Evolutionary conservation across 208 protist species (phyloP), one percentile per base, ranked within the genome.

Genomic region (Leptomonas seymouri): DNA sequence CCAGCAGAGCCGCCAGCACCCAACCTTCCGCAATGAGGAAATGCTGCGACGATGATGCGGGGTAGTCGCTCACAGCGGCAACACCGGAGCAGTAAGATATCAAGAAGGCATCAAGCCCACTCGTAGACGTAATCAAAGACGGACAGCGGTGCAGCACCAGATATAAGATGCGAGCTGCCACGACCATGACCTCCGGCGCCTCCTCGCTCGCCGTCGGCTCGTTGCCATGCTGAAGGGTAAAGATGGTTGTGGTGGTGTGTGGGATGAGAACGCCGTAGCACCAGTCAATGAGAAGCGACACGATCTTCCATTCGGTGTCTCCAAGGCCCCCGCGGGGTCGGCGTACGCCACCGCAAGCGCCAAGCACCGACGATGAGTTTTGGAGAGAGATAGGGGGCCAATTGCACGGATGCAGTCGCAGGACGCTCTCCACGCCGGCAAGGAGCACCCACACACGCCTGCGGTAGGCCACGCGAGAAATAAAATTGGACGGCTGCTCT

Each of bases 361-460:
- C 56, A 20, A 49, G 23, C 56, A 49, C 34, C 9, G 56, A 21
- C 34, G 54, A 15, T 41, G 54, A 6, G 31, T 28, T 1, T 3
- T 16, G 28, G 9, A 28, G 15, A 12, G 3, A 20, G n/a, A 20
- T 18, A 8, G 56, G 12, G n/a, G 20, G 21, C 34, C 18, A 23
- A 2, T 23, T 16, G 0, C 41, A 12, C 3, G 4, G 31, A n/a
- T 46, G 2, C 53, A 68, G 2, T 8, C 71, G 60, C 27, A 76
- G 16, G 0, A 69, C 46, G 28, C 48, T 59, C 25, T 76, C 71
- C 21, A 59, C 55, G n/a, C 71, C 71, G 4, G 61, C 49, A 7
- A 76, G 27, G 5, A 69, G 42, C 44, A 54, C 21, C 56, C 57
- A 49, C 44, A 70, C 39, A 27, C 62, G 71, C 42, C 30, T 44